Evolutionary conservation across 306 rosid species (phyloP).

Genomic region (Malus sieversii): DNA sequence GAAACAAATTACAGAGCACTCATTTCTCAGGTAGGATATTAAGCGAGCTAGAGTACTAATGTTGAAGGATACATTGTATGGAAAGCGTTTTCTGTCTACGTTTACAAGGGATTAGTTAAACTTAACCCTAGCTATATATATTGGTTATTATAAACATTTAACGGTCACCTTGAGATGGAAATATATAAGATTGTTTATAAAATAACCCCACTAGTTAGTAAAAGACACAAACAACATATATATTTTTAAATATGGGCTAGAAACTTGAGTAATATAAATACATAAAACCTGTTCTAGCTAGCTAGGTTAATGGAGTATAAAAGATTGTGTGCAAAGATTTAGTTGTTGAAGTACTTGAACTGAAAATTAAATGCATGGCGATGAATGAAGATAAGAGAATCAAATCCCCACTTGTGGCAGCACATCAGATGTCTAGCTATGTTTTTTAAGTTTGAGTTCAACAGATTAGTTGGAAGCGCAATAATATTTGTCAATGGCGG

Average conservation of each 20-base stretch:
- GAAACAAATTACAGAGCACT: neutral
- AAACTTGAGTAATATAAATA: neutral
- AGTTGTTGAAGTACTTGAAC: slow-evolving; percentile 1
- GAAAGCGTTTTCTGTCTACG: neutral
- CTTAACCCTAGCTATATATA: neutral
- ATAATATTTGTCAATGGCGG: neutral
- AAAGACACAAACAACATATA: neutral
- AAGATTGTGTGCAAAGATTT: slow-evolving; percentile 3
- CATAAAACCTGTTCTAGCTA: neutral
- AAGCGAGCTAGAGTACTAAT: neutral
- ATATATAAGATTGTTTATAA: neutral
- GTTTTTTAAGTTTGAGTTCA: neutral
- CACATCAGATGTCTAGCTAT: neutral
- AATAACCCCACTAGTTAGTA: slow-evolving; percentile 5
- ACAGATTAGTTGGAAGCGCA: neutral
- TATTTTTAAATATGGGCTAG: neutral
- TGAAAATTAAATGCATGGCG: neutral
- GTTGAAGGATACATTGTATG: slow-evolving; percentile 16
- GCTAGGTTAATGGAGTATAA: neutral
- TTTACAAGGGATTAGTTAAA: neutral
- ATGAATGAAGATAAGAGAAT: neutral
- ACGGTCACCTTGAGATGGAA: neutral
- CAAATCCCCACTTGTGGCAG: slow-evolving; percentile 9
- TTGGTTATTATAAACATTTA: neutral
- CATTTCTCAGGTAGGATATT: neutral